Evolutionary conservation across 352 stramenopile genomes (phyloP).

Genomic region (Globisporangium radiosum): DNA sequence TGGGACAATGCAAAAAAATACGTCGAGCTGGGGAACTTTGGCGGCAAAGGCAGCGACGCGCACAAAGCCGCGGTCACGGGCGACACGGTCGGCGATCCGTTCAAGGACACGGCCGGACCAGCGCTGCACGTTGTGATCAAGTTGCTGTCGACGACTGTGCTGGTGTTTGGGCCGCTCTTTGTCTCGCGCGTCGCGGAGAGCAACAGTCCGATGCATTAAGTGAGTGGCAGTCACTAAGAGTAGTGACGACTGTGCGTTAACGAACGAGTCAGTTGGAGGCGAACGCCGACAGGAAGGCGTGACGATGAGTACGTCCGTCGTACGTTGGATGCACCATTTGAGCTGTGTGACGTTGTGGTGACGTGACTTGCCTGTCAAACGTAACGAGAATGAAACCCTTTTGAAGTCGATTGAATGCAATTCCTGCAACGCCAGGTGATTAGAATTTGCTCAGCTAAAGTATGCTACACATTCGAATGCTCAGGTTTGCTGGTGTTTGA

Average conservation of each 20-base stretch:
- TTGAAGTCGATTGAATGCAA: no score
- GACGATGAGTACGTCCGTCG: no score
- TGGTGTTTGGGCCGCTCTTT: constrained; percentile 91
- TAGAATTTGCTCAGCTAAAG: no score
- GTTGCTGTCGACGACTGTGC: constrained; percentile 91
- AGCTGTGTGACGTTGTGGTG: no score
- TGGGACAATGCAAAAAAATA: constrained; percentile 99
- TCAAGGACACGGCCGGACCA: constrained; percentile 97
- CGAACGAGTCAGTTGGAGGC: no score
- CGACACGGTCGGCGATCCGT: constrained; percentile 95
- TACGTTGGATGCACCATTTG: no score
- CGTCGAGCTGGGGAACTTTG: constrained; percentile 93
- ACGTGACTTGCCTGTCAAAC: no score
- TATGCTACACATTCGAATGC: no score
- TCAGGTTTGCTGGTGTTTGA: neutral
- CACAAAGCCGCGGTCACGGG: constrained; percentile 97
- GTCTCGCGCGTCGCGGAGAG: constrained; percentile 49
- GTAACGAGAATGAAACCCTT: no score
- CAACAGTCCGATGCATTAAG: neutral
- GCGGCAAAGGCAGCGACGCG: constrained; percentile 93
- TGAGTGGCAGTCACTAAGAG: neutral
- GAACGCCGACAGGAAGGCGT: no score
- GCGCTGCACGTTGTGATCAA: constrained; percentile 98
- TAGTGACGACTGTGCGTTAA: no score
- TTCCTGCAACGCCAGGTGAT: no score